Base-by-base conservation (phyloP, 23 red algal genomes). In the Agarophyton chilense region DNA sequence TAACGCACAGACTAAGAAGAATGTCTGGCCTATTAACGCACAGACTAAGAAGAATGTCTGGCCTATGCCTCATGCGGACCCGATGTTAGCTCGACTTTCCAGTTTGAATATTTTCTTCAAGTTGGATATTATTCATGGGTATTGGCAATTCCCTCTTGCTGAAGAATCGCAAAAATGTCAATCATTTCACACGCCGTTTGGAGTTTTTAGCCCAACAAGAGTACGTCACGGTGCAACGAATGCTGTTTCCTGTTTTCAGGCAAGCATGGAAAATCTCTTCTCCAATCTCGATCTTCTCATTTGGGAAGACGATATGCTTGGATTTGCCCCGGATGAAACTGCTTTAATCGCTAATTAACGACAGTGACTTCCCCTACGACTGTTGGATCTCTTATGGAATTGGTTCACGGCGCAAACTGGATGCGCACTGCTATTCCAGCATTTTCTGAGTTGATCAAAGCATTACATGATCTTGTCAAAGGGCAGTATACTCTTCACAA, bases 361-460 rank as follows among this genome's bases (percentile, higher is more conserved):
- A 29, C 32, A 21, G 61, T 83, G 78, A 21, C 52, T 34, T 16
- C 52, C 38, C 78, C 78, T 50, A 28, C 39, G 14, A 83, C 78
- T 18, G 78, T 39, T 83, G 12, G 77, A 56, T 40, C 77, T 56
- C 77, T 81, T 10, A 81, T 28, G 77, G 77, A 81, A 81, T 55
- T 81, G 47, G 77, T 81, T 22, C 77, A 28, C 54, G 77, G 77
- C 24, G 7, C 77, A 52, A 53, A 81, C 44, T 81, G 77, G 77
- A 81, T 81, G 77, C 44, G 77, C 5, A 81, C 77, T 10, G 77
- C 77, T 6, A 81, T 81, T 21, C 41, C 73, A 18, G 14, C 13
- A 21, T 50, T 78, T 29, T 44, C 73, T 16, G 43, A 43, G 33
- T 29, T 78, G 16, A 16, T 78, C 33, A 13, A 12, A 19, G 35